phyloP scores from a whole-genome alignment of 164 flowering plant genomes.

The Akebia trifoliata region DNA sequence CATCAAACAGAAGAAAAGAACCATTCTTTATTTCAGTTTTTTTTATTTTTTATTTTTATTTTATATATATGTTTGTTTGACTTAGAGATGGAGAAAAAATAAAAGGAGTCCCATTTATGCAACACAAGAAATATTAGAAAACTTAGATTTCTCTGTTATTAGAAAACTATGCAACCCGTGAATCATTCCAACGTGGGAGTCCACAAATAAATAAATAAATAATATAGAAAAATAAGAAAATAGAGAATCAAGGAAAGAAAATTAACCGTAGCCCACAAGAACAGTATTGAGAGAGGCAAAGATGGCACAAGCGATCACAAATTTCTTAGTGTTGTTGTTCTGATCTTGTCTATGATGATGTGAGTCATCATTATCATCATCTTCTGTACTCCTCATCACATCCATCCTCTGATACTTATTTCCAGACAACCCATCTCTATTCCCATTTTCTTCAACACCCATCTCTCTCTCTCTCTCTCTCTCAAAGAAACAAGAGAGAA shows the following conservation, averaged over 20 bases:
- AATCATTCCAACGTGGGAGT: neutral
- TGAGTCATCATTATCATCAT: slow-evolving; percentile 28
- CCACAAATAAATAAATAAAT: neutral
- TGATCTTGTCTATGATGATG: slow-evolving; percentile 21
- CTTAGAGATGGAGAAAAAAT: too few relatives aligned
- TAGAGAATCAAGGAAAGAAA: neutral
- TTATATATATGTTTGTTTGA: too few relatives aligned
- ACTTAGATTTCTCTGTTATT: too few relatives aligned
- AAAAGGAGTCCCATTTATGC: too few relatives aligned
- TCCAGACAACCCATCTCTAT: slow-evolving; percentile 30
- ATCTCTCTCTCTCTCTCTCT: slow-evolving; percentile 22
- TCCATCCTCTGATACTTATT: slow-evolving; percentile 66
- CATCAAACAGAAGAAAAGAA: neutral
- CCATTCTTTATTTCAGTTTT: too few relatives aligned
- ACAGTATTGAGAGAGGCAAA: slow-evolving; percentile 75
- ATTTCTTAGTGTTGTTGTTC: slow-evolving; percentile 37
- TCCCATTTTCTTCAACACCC: slow-evolving; percentile 45
- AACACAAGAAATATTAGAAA: too few relatives aligned
- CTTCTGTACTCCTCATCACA: slow-evolving; percentile 33
- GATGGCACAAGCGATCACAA: slow-evolving; percentile 62
- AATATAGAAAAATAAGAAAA: neutral
- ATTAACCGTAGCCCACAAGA: slow-evolving; percentile 73
- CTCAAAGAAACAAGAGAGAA: neutral
- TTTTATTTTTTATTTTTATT: too few relatives aligned
- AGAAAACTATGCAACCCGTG: too few relatives aligned